These are phyloP conservation scores for Saxophila tyrrhenica DNA, from an alignment of 495 filamentous ascomycete genomes.

Conservation along the genomic window DNA sequence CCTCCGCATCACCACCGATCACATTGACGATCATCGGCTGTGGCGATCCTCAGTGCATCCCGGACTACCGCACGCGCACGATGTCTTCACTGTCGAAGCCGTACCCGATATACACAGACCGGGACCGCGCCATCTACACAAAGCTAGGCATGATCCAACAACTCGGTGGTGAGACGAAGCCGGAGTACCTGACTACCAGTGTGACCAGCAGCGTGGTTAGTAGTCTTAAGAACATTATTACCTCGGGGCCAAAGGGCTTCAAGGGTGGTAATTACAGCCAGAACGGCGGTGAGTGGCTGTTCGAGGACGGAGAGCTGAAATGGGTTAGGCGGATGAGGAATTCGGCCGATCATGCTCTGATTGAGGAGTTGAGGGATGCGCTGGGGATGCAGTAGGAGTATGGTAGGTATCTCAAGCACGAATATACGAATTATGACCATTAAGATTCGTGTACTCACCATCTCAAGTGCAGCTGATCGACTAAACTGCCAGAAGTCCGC, in stretches of 20 bases:
- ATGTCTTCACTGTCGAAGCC: conserved; percentile 33
- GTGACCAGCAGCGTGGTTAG: not conserved
- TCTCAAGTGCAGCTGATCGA: no score
- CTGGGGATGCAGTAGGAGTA: conserved; percentile 33
- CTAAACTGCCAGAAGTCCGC: no score
- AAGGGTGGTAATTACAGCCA: conserved; percentile 58
- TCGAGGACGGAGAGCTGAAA: conserved; percentile 51
- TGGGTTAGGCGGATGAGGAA: conserved; percentile 80
- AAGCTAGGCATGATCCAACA: conserved; percentile 60
- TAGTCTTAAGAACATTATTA: conserved; percentile 47
- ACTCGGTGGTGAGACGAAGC: conserved; percentile 35
- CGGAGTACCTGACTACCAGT: conserved; percentile 51
- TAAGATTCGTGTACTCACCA: no score
- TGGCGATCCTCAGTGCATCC: conserved; percentile 12
- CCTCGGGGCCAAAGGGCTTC: conserved; percentile 41
- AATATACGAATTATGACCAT: no score
- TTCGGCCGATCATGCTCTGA: conserved; percentile 66
- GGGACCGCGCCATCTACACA: conserved; percentile 53
- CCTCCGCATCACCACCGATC: conserved; percentile 5
- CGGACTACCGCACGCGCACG: conserved; percentile 13
- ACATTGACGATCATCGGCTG: conserved; percentile 22
- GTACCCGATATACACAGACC: conserved; percentile 73
- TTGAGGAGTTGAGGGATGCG: conserved; percentile 49
- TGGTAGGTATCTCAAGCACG: no score
- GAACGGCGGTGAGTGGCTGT: conserved; percentile 76